Percentiles rank a stretch among this genome's conserved stretches.
phyloP scores from a whole-genome alignment of 2,329 filamentous ascomycete species.

The Pseudogymnoascus sp. region DNA sequence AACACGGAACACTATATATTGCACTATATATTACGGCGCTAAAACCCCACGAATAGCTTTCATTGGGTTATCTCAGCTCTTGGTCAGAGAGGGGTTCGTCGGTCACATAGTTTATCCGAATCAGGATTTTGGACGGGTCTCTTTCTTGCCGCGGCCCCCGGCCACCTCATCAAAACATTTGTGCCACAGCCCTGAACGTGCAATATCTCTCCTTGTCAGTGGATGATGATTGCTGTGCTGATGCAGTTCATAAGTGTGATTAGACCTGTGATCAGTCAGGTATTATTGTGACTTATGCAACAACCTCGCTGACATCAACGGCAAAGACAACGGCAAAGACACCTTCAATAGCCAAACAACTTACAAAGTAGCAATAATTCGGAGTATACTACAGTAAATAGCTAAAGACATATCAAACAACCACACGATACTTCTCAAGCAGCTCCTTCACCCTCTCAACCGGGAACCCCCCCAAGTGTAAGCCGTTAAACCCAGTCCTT shows the following conservation, averaged over 20 bases:
- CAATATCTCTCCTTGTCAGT: neutral
- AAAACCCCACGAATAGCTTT: neutral
- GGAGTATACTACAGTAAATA: neutral
- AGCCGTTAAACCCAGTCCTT: slow-evolving; percentile 48
- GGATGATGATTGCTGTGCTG: neutral
- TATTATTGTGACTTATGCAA: neutral
- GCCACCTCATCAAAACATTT: too few relatives aligned
- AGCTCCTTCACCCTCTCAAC: slow-evolving; percentile 42
- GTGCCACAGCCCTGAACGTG: neutral
- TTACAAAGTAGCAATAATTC: neutral
- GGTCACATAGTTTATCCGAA: neutral
- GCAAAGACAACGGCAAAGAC: neutral
- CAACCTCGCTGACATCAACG: neutral
- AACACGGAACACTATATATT: neutral
- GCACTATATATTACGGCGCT: neutral
- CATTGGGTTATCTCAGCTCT: neutral
- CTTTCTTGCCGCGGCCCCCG: too few relatives aligned
- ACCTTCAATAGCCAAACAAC: neutral
- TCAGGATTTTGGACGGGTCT: neutral
- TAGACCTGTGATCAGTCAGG: neutral
- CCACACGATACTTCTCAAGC: slow-evolving; percentile 35
- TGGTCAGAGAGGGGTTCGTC: neutral
- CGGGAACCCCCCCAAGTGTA: slow-evolving; percentile 45
- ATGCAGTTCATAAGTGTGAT: neutral
- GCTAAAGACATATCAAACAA: neutral